A percentile compares a stretch with the other conserved stretches of the same genome.
Evolutionary conservation across 2,329 filamentous ascomycete genomes (phyloP).

Genomic region (Nigrospora oryzae): DNA sequence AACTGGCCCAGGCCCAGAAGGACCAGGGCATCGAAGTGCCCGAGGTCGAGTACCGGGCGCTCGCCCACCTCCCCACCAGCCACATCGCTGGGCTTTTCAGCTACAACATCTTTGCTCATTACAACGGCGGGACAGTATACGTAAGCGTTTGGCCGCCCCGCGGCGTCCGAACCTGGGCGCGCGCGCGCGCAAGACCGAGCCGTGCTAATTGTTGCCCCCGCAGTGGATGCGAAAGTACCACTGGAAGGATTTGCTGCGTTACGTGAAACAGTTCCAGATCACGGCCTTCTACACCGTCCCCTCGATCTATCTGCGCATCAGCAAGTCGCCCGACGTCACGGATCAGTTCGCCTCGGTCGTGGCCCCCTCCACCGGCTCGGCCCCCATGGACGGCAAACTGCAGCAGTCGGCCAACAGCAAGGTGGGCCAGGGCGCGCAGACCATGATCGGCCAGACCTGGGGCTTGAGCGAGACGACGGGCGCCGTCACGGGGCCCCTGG

Average conservation of each 20-base stretch:
- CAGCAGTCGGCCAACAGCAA: slow-evolving; percentile 40
- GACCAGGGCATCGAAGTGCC: neutral
- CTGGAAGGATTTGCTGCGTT: slow-evolving; percentile 41
- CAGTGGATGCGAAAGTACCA: slow-evolving; percentile 56
- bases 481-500: slow-evolving; percentile 32
- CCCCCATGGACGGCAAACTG: slow-evolving; percentile 44
- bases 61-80: slow-evolving; percentile 35
- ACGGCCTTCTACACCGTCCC: slow-evolving; percentile 50
- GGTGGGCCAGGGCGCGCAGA: slow-evolving; percentile 27
- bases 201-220: too few species aligned
- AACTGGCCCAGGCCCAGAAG: neutral
- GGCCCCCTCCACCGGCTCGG: slow-evolving; percentile 40
- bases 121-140: slow-evolving; percentile 30
- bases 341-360: slow-evolving; percentile 42
- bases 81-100: slow-evolving; percentile 39
- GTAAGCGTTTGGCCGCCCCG: neutral
- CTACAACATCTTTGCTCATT: slow-evolving; percentile 35
- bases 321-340: slow-evolving; percentile 42
- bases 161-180: too few species aligned
- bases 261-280: slow-evolving; percentile 37
- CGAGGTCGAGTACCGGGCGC: slow-evolving; percentile 20
- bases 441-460: slow-evolving; percentile 42
- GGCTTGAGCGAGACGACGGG: slow-evolving; percentile 47
- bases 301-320: slow-evolving; percentile 49
- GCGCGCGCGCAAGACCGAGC: too few species aligned